A percentile compares a stretch with the other conserved stretches of the same genome.
phyloP scores from a whole-genome alignment of 768 basidiomycete species.

The Pulveroboletus sp. region DNA sequence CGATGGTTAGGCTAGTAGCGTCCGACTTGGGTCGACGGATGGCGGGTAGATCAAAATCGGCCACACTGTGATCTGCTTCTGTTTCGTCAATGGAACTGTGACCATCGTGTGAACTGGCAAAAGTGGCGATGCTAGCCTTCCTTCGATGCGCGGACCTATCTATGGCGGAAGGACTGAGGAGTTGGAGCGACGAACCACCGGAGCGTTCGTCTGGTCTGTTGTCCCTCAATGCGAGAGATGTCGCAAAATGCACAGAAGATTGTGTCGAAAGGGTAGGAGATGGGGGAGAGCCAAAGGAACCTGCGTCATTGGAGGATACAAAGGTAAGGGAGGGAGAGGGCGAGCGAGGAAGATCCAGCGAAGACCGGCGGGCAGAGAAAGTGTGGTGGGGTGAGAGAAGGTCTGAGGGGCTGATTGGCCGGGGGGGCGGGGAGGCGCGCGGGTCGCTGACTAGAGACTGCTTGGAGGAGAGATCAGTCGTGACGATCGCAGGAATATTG shows the following conservation, averaged over 20 bases:
- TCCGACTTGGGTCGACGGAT: conserved; percentile 36
- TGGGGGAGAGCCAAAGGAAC: conserved; percentile 47
- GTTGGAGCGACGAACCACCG: conserved; percentile 48
- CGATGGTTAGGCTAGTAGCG: conserved; percentile 32
- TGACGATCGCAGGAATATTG: conserved; percentile 34
- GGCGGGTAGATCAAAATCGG: conserved; percentile 24
- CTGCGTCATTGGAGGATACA: conserved; percentile 42
- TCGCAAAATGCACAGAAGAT: conserved; percentile 57
- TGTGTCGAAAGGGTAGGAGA: conserved; percentile 72
- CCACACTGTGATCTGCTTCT: conserved; percentile 43
- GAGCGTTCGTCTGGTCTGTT: conserved; percentile 60
- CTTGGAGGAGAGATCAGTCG: conserved; percentile 33
- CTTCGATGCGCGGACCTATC: conserved; percentile 41
- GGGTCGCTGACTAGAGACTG: conserved; percentile 16
- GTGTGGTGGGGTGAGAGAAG: conserved; percentile 23
- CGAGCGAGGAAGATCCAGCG: conserved; percentile 30
- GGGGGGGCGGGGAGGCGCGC: background rate
- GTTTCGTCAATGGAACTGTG: conserved; percentile 40
- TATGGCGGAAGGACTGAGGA: conserved; percentile 43
- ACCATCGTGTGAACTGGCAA: conserved; percentile 41
- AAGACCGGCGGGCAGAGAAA: conserved; percentile 14
- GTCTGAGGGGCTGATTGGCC: conserved; percentile 4
- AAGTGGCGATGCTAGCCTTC: conserved; percentile 56
- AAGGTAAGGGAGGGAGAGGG: conserved; percentile 29
- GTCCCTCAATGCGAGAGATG: conserved; percentile 56